These are phyloP conservation scores for Prunus yedoensis DNA, from an alignment of 331 rosid species.

Conservation along the genomic window DNA sequence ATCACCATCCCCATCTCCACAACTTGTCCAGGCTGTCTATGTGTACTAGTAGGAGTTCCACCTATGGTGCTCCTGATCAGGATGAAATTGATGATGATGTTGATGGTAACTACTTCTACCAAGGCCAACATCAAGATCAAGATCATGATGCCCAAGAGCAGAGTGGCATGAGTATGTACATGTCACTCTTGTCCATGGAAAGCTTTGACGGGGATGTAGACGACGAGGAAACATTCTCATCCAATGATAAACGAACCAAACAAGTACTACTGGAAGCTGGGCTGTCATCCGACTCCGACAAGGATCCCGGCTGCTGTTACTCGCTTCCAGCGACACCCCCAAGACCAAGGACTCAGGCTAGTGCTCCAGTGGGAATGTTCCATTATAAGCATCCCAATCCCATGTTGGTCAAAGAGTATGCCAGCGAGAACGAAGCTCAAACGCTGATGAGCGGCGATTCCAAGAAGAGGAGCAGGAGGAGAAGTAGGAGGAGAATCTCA, in stretches of 20 bases:
- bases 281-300: conserved; percentile 54
- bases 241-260: conserved; percentile 29
- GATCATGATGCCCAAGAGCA: neutral
- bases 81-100: conserved; percentile 20
- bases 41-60: conserved; percentile 41
- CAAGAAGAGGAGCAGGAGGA: conserved; percentile 36
- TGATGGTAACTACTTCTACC: neutral
- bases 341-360: conserved; percentile 19
- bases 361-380: neutral
- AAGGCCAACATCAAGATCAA: neutral
- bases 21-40: conserved; percentile 64
- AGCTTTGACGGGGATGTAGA: conserved; percentile 53
- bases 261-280: neutral
- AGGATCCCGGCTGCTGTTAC: conserved; percentile 39
- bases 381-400: neutral
- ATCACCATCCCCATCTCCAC: conserved; percentile 32
- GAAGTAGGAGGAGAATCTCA: conserved; percentile 8
- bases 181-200: conserved; percentile 57
- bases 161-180: conserved; percentile 31
- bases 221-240: conserved; percentile 55
- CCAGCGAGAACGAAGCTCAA: conserved; percentile 54
- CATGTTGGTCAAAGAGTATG: conserved; percentile 46
- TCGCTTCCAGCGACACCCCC: conserved; percentile 67
- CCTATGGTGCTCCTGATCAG: conserved; percentile 22
- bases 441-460: conserved; percentile 7